Evolutionary conservation across 805 yeast species (phyloP).

Genomic region (Candida berthetii): DNA sequence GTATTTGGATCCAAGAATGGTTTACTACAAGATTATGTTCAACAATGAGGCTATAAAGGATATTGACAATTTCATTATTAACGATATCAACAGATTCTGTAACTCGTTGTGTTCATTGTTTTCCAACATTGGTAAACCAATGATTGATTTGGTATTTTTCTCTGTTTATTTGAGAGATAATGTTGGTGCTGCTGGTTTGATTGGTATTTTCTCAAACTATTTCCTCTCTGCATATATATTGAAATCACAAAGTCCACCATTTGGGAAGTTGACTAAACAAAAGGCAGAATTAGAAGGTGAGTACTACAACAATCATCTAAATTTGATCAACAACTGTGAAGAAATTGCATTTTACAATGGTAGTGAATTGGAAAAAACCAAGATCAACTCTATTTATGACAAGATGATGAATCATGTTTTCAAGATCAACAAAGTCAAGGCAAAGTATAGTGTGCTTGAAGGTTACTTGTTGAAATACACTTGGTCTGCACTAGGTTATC

Average conservation of each 20-base stretch:
- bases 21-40: slow-evolving; percentile 74
- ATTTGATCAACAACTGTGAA: slow-evolving; percentile 82
- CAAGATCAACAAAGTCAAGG: slow-evolving; percentile 50
- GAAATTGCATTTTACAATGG: slow-evolving; percentile 95
- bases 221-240: slow-evolving; percentile 71
- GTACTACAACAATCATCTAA: slow-evolving; percentile 80
- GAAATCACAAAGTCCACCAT: slow-evolving; percentile 74
- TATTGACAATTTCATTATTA: slow-evolving; percentile 76
- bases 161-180: slow-evolving; percentile 78
- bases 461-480: slow-evolving; percentile 84
- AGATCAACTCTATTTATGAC: slow-evolving; percentile 53
- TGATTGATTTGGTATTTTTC: slow-evolving; percentile 79
- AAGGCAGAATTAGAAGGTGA: slow-evolving; percentile 83
- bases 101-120: slow-evolving; percentile 78
- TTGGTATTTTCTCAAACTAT: slow-evolving; percentile 78
- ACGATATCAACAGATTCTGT: slow-evolving; percentile 76
- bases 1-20: slow-evolving; percentile 74
- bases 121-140: slow-evolving; percentile 87
- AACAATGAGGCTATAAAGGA: slow-evolving; percentile 44
- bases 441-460: slow-evolving; percentile 68
- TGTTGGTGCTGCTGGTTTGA: slow-evolving; percentile 80
- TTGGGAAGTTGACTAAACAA: slow-evolving; percentile 68
- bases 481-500: slow-evolving; percentile 94
- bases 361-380: slow-evolving; percentile 65
- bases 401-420: slow-evolving; percentile 49